Evolutionary conservation across 2,329 filamentous ascomycete genomes (phyloP).

Genomic region (Penicillium crustosum): DNA sequence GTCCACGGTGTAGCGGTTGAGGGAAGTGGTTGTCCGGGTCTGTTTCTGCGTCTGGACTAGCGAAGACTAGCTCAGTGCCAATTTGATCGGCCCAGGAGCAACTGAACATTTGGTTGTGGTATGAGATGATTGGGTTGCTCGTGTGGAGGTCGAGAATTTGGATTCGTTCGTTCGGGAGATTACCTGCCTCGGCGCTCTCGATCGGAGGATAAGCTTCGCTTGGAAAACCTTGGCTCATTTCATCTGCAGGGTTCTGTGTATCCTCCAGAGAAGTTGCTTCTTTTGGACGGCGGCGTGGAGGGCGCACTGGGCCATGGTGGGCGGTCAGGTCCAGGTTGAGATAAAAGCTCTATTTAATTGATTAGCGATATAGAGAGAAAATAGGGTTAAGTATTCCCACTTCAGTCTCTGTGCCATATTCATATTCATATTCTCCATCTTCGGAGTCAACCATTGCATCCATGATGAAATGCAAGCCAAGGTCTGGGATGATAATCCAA

Average conservation of each 20-base stretch:
- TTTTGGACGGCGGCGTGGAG: slow-evolving; percentile 32
- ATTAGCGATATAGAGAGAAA: slow-evolving; percentile 10
- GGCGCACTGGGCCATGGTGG: slow-evolving; percentile 40
- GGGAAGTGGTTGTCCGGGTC: slow-evolving; percentile 23
- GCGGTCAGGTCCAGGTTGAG: slow-evolving; percentile 60
- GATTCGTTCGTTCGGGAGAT: slow-evolving; percentile 48
- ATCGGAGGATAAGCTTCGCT: slow-evolving; percentile 38
- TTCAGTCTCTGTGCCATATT: slow-evolving; percentile 57
- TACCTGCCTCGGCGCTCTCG: slow-evolving; percentile 37
- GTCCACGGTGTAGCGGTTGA: slow-evolving; percentile 43
- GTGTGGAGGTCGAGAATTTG: slow-evolving; percentile 85
- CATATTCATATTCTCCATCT: slow-evolving; percentile 61
- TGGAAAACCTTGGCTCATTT: background rate
- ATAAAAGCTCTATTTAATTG: slow-evolving; percentile 52
- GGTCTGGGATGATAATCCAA: background rate
- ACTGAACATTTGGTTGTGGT: slow-evolving; percentile 73
- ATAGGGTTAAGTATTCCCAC: slow-evolving; percentile 30
- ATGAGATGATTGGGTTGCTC: slow-evolving; percentile 72
- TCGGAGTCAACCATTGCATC: slow-evolving; percentile 34
- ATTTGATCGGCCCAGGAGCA: slow-evolving; percentile 80
- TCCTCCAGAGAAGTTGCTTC: slow-evolving; percentile 12
- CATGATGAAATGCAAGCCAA: slow-evolving; percentile 5
- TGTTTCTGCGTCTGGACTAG: slow-evolving; percentile 40
- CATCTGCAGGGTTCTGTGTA: background rate
- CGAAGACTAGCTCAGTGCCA: slow-evolving; percentile 79